A percentile compares a stretch with the other conserved stretches of the same genome.
These are phyloP conservation scores for Nakazawaea wyomingensis DNA, from an alignment of 805 yeast genomes.

Conservation along the genomic window DNA sequence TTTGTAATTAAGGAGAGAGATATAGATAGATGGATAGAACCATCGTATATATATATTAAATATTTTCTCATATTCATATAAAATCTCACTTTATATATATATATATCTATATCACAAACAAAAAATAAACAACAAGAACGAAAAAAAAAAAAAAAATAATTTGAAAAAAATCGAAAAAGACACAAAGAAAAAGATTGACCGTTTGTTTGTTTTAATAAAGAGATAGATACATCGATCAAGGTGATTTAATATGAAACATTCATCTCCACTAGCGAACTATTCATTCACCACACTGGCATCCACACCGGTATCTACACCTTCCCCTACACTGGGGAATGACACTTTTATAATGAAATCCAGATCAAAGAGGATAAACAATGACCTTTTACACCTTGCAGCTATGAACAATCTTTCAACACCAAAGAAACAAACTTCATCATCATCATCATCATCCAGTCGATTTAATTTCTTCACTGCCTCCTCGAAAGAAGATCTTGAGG, in stretches of 20 bases:
- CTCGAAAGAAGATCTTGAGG: no score
- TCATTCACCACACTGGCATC: constrained; percentile 12
- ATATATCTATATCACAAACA: not conserved
- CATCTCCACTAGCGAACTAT: constrained; percentile 12
- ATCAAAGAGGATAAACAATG: not conserved
- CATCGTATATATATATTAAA: no score
- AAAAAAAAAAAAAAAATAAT: not conserved
- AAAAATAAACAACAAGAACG: not conserved
- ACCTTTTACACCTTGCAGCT: constrained; percentile 3
- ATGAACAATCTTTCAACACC: constrained; percentile 5
- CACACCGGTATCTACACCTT: not conserved
- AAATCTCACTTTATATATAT: not conserved
- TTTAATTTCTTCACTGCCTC: no score
- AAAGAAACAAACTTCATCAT: constrained; percentile 1
- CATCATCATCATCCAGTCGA: not conserved
- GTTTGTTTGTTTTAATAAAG: no score
- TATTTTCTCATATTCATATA: no score
- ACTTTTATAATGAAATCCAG: no score
- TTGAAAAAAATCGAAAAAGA: not conserved
- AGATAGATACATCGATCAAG: no score
- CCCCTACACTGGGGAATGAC: no score
- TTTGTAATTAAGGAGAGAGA: no score
- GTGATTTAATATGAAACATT: no score
- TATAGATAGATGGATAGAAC: no score
- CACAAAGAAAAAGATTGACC: not conserved